Base-by-base conservation (phyloP, 306 rosid species). In the Heteromeles arbutifolia region DNA sequence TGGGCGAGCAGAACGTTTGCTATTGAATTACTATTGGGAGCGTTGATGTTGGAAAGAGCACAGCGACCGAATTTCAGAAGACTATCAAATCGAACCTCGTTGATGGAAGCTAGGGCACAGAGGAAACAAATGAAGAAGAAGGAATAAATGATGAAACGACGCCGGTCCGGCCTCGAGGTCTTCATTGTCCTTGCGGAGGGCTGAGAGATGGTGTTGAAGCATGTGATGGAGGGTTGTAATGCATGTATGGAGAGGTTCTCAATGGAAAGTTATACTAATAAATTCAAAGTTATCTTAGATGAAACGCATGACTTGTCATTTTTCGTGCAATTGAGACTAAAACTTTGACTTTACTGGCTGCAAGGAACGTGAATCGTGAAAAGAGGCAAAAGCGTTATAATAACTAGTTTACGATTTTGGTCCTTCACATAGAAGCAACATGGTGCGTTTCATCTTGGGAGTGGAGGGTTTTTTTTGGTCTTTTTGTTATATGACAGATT, bases 71-170 rank as follows among this genome's bases (percentile, higher is more conserved):
- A 82, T 48, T 54, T 85, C 1, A 79, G 25, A 10, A 90, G 45
- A 74, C 81, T 67, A 1, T 82, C 78, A 74, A 86, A 85, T 25
- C 96, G 88, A 25, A 83, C 78, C 80, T 90, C 93, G 77, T 90
- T 90, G 7, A 95, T 87, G 52, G 91, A 88, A 72, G 96, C 96
- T 0, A 92, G 57, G 57, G 83, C 69, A 70, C 97, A 90, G 64
- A 95, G 95, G 80, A 86, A 89, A 77, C 87, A 34, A 59, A 92
- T 77, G 82, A 89, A 59, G 78, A 79, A 67, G 81, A 92, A 74
- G 15, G 88, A 87, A 13, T 74, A 74, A 13, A 92, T 34, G 13
- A 87, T 24, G 58, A 92, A 95, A 21, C 85, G 73, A 39, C 84
- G 77, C 6, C 65, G 71, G 44, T 88, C 86, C 11, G 72, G 64